Evolutionary conservation across 129 eudicot genomes (phyloP).

Genomic region (Rutidosis leptorrhynchoides): DNA sequence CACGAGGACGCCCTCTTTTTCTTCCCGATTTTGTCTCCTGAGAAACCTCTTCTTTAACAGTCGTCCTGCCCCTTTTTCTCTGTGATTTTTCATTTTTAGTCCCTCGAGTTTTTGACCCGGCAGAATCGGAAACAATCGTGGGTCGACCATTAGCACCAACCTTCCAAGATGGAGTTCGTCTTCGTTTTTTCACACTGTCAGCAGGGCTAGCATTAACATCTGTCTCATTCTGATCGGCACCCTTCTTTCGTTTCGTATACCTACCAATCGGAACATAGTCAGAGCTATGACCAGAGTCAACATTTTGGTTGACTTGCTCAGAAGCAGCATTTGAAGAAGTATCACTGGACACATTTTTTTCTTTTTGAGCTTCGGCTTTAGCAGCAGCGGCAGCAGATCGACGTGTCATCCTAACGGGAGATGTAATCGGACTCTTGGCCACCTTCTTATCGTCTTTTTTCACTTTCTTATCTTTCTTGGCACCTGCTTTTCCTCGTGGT

Average conservation of each 20-base stretch:
- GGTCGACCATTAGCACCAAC: constrained; percentile 62
- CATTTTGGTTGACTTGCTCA: constrained; percentile 32
- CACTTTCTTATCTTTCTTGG: constrained; percentile 28
- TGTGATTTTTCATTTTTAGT: constrained; percentile 29
- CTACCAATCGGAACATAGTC: constrained; percentile 34
- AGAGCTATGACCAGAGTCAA: constrained; percentile 36
- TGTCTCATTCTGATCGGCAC: constrained; percentile 20
- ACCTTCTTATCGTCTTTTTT: constrained; percentile 26
- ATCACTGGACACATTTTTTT: constrained; percentile 26
- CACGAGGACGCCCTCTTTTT: constrained; percentile 33
- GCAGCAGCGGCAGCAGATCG: constrained; percentile 25
- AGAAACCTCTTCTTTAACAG: constrained; percentile 38
- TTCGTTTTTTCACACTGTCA: constrained; percentile 69
- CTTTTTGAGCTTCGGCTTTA: constrained; percentile 16
- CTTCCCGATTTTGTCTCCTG: constrained; percentile 33
- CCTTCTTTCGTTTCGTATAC: constrained; percentile 23
- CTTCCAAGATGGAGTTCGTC: constrained; percentile 71
- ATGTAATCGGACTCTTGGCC: constrained; percentile 22
- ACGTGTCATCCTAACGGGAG: constrained; percentile 35
- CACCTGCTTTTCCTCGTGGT: constrained; percentile 25
- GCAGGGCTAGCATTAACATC: constrained; percentile 51
- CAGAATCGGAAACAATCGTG: constrained; percentile 45
- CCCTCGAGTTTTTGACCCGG: constrained; percentile 35
- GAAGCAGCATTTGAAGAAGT: constrained; percentile 38
- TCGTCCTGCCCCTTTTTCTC: constrained; percentile 36